Base-by-base conservation (phyloP, 2,329 filamentous ascomycete species). In the Trichoderma polysporum region DNA sequence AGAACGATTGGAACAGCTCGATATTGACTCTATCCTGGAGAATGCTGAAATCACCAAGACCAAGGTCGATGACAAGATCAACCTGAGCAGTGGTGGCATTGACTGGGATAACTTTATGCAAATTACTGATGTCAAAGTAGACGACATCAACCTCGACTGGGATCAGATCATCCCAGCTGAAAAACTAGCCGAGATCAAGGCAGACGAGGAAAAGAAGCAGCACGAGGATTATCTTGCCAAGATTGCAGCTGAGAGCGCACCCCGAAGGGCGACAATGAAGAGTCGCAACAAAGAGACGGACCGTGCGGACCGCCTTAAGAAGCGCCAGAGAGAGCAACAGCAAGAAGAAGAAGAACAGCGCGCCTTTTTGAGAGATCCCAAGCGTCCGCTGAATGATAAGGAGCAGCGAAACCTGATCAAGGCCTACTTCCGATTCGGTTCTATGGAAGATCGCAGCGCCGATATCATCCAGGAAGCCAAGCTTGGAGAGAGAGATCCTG, bases 41-140 rank as follows among this genome's bases (percentile, higher is more conserved):
- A 97, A 97, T 77, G 95, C 96, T 31, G 95, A 99, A 80, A 89
- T 98, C 73, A 96, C 97, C 73, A 94, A 97, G 82, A 98, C 95
- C 0, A 94, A 97, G 78, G 91, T 97, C 65, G 91, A 94, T 25
- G 93, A 97, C 78, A 93, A 94, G 76, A 93, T 98, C 76, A 88
- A 88, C 67, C 91, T 97, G 50, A 97, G 94, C 67, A 95, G 94
- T 74, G 96, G 95, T 74, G 95, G 86, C 65, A 88, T 88, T 57
- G 86, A 88, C 72, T 88, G 95, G 81, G 94, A 97, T 76, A 97
- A 97, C 69, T 99, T 98, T 78, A 89, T 99, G 81, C 93, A 98
- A 75, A 97, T 97, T 74, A 97, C 95, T 1, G 95, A 99, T 78
- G 94, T 98, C 78, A 98, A 98, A 80, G 91, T 98, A 27, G 92